Evolutionary conservation across 2,329 filamentous ascomycete genomes (phyloP), one percentile per base, ranked within the genome.

Genomic region (Fusarium sp.): DNA sequence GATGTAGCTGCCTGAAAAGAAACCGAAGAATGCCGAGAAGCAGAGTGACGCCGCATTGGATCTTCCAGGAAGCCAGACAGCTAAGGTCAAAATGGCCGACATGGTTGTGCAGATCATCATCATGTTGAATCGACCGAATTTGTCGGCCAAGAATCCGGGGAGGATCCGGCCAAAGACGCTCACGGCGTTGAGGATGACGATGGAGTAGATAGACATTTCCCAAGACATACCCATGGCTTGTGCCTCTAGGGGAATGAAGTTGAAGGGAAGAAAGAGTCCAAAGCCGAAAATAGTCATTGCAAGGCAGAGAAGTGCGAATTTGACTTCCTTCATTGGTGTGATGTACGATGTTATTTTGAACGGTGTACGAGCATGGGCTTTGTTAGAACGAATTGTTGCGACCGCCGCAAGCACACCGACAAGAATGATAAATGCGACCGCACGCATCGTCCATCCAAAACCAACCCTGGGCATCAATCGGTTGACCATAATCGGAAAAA

Each of bases 311-410:
- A 57, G 24, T 4, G 25, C 6, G 14, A 51, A 57, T 30, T 8
- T n/a, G 3, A 2, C 0, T 12, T 51, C 54, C 5, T 22, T 20
- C 1, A 24, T 10, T 0, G 45, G 24, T 15, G 4, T 50, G 1
- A 18, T 2, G 8, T 38, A 56, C 2, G n/a, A 25, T 22, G 10
- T 3, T 9, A 20, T 18, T 0, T 15, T 34, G 14, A 55, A 47
- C 3, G 14, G 1, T 9, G 9, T 47, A 5, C 27, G 22, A 1
- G 12, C 18, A n/a, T 34, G 49, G 2, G 22, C 15, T 32, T 16
- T 42, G 10, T 44, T 43, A 14, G 34, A 54, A 4, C 38, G 51
- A 14, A 43, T 29, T 18, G 25, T 30, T 12, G 38, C 10, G 12
- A n/a, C 18, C 5, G 51, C 25, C 10, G 22, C 43, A 15, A 54